A percentile compares a stretch with the other conserved stretches of the same genome.
These are phyloP conservation scores for Phytomonas serpens DNA, from an alignment of 208 protist genomes.

Conservation along the genomic window DNA sequence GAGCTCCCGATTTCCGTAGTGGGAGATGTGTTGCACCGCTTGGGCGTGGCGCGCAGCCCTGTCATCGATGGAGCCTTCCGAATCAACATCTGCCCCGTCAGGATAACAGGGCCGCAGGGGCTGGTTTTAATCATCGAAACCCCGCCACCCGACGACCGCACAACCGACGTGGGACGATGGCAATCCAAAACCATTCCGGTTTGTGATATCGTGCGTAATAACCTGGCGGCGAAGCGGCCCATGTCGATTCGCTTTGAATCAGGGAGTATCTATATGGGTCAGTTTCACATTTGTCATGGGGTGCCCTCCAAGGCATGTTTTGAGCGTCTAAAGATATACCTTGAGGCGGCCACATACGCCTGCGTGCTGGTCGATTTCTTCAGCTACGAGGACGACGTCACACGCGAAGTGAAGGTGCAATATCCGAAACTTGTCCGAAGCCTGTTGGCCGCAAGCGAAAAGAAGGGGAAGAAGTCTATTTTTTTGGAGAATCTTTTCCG, in stretches of 20 bases:
- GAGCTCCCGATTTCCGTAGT: constrained; percentile 43
- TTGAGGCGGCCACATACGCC: constrained; percentile 49
- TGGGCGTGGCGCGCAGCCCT: constrained; percentile 44
- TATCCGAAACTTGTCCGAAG: constrained; percentile 48
- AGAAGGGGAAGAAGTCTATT: constrained; percentile 20
- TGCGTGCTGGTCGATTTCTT: constrained; percentile 40
- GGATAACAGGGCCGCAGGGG: constrained; percentile 7
- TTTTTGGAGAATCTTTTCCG: constrained; percentile 41
- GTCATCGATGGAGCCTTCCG: constrained; percentile 22
- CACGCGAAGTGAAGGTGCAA: constrained; percentile 21
- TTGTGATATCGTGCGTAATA: constrained; percentile 25
- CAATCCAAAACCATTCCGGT: constrained; percentile 8
- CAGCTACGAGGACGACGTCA: constrained; percentile 16
- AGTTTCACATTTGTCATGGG: constrained; percentile 22
- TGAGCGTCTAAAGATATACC: constrained; percentile 42
- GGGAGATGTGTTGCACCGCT: constrained; percentile 30
- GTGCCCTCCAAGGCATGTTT: constrained; percentile 22
- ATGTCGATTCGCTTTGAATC: constrained; percentile 21
- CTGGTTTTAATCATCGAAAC: constrained; percentile 17
- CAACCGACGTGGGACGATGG: not conserved
- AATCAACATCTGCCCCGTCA: constrained; percentile 20
- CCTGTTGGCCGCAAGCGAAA: constrained; percentile 12
- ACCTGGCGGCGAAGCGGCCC: constrained; percentile 13
- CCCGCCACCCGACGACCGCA: not conserved
- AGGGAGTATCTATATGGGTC: constrained; percentile 32